Conservation (phyloP, 192 early-diverging fungal genomes). For the Gigaspora rosea region DNA sequence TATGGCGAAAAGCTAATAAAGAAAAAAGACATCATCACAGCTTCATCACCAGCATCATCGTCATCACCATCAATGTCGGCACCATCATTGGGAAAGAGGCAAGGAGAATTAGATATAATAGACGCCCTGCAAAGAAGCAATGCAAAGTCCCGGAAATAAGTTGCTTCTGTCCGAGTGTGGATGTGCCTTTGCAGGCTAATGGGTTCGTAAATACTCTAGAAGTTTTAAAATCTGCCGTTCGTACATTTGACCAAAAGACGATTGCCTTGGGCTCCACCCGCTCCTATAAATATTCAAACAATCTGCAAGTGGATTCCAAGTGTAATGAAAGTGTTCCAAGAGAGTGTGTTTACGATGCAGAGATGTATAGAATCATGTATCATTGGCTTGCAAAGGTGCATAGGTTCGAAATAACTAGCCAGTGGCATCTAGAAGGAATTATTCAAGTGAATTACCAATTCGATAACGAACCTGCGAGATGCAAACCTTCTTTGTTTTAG, state of each 20-base stretch:
- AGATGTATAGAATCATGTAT: conserved; percentile 9
- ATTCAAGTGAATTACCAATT: too few relatives aligned
- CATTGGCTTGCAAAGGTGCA: conserved; percentile 14
- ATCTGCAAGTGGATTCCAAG: neutral
- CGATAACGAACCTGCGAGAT: too few relatives aligned
- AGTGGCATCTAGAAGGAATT: conserved; percentile 3
- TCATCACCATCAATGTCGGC: neutral
- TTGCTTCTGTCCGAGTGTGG: neutral
- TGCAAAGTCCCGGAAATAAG: too few relatives aligned
- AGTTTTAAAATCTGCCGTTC: neutral
- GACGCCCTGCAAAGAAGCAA: too few relatives aligned
- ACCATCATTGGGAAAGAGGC: neutral
- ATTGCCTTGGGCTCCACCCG: conserved; percentile 8
- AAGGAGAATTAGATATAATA: too few relatives aligned
- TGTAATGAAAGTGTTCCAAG: neutral
- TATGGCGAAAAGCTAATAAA: neutral
- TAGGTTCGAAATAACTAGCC: neutral
- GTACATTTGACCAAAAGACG: conserved; percentile 5
- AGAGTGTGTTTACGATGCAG: conserved; percentile 31
- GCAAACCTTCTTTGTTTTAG: too few relatives aligned
- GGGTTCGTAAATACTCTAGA: conserved; percentile 14
- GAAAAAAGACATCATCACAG: neutral
- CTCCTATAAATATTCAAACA: conserved; percentile 18
- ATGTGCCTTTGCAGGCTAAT: conserved; percentile 3
- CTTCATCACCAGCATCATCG: conserved; percentile 1